Evolutionary conservation across 148 eudicot genomes (phyloP), one percentile per base, ranked within the genome.

Genomic region (Camellia japonica): DNA sequence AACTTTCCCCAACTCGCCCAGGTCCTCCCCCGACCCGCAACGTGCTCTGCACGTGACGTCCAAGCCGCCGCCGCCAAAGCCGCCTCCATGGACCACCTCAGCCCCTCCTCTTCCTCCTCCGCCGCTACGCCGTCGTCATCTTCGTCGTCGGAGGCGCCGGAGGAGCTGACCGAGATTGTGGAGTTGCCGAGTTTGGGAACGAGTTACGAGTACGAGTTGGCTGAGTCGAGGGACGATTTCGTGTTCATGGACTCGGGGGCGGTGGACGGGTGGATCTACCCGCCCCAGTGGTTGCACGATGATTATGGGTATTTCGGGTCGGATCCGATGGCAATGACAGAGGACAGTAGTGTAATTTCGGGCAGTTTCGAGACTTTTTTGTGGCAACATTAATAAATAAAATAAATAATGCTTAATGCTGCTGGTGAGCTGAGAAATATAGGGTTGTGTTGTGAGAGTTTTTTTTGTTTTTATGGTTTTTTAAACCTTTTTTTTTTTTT

Each of bases 1-100:
- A 91, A 91, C 89, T 92, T 92, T 80, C 97, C 97, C 13, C 77
- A 89, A 7, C 91, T 92, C 54, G 83, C 88, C 0, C 71, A 76
- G 7, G 43, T 78, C 0, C 84, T 90, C 56, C 96, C 97, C 11
- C 90, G 93, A 10, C 92, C 93, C 0, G 67, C 69, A 75, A 83
- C 96, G 49, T 78, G 82, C 83, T 78, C 90, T 0, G 87, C 93
- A 0, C 89, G 93, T 1, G 91, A 92, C 61, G 88, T 92, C 72
- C 93, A 89, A 68, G 76, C 84, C 5, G 97, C 97, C 0, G 97
- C 97, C 10, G 74, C 84, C 0, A 82, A 87, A 43, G 97, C 97
- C 0, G 97, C 97, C n/a, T 76, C 90, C 3, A 88, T 92, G 90
- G 86, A 81, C 43, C 78, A 83, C 58, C 77, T 73, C 14, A 20